These are phyloP conservation scores for Aechmea fasciata DNA, from an alignment of 176 grass and related monocot species.

Conservation along the genomic window DNA sequence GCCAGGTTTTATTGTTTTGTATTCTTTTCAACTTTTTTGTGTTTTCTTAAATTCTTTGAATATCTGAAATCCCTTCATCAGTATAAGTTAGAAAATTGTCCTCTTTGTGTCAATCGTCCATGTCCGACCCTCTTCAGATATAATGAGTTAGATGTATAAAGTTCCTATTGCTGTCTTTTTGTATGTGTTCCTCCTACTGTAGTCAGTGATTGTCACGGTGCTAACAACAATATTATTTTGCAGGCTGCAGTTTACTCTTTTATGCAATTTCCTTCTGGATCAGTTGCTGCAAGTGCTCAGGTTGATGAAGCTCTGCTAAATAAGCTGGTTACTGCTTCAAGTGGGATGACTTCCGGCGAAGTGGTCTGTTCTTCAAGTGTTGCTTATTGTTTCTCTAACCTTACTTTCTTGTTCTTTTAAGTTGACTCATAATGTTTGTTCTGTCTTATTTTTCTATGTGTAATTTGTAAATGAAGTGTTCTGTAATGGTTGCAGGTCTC, in stretches of 20 bases:
- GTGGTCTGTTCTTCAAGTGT: conserved; percentile 33
- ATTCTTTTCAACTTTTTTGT: too few species aligned
- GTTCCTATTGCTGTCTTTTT: neutral
- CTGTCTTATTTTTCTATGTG: neutral
- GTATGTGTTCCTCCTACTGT: neutral
- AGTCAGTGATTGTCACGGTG: neutral
- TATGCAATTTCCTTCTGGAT: conserved; percentile 56
- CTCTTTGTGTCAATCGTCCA: neutral
- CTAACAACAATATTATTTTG: conserved; percentile 17
- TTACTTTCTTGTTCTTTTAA: conserved; percentile 5
- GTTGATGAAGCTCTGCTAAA: conserved; percentile 40
- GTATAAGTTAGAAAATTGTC: neutral
- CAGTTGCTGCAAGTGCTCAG: conserved; percentile 15
- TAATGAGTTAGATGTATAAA: neutral
- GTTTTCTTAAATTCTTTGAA: too few species aligned
- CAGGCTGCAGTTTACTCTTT: conserved; percentile 66
- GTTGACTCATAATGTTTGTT: conserved; percentile 17
- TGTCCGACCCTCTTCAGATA: neutral
- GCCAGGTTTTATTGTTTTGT: too few species aligned
- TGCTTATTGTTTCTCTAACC: neutral
- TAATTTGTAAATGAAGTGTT: conserved; percentile 15
- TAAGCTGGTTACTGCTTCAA: conserved; percentile 51
- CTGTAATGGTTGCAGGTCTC: conserved; percentile 43
- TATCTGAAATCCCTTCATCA: neutral
- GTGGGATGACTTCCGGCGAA: conserved; percentile 35